A percentile compares a stretch with the other conserved stretches of the same genome.
Evolutionary conservation across 768 basidiomycete species (phyloP).

Genomic region (Leucocoprinus leucothites): DNA sequence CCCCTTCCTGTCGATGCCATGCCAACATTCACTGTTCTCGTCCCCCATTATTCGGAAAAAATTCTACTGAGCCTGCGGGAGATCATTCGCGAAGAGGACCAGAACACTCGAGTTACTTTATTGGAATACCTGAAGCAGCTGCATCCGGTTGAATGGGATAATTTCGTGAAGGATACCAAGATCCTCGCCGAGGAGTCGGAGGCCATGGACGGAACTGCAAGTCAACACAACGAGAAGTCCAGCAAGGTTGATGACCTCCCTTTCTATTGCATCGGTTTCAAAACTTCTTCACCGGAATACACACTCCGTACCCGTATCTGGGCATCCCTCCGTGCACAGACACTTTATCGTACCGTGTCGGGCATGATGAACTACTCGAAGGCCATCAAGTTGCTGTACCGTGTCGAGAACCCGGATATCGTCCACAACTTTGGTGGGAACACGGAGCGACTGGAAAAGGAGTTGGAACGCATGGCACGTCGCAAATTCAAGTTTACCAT

Average conservation of each 20-base stretch:
- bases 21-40: constrained; percentile 99
- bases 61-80: constrained; percentile 94
- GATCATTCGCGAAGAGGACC: constrained; percentile 97
- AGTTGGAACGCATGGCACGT: constrained; percentile 94
- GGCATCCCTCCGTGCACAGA: constrained; percentile 98
- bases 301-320: constrained; percentile 98
- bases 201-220: constrained; percentile 50
- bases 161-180: constrained; percentile 99
- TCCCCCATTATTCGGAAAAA: constrained; percentile 99
- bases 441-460: constrained; percentile 92
- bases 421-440: constrained; percentile 96
- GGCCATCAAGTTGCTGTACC: constrained; percentile 97
- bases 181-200: constrained; percentile 92
- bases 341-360: constrained; percentile 96
- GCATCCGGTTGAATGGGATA: constrained; percentile 99
- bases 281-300: constrained; percentile 97
- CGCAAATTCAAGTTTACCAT: constrained; percentile 98
- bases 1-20: constrained; percentile 96
- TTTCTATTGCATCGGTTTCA: constrained; percentile 99
- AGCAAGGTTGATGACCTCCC: constrained; percentile 88
- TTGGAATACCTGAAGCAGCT: constrained; percentile 98
- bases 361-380: constrained; percentile 99
- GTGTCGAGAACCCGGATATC: constrained; percentile 97
- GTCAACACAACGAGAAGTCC: constrained; percentile 67
- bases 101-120: constrained; percentile 93